Evolutionary conservation across 257 asterid species (phyloP), one percentile per base, ranked within the genome.

Genomic region (Striga asiatica): DNA sequence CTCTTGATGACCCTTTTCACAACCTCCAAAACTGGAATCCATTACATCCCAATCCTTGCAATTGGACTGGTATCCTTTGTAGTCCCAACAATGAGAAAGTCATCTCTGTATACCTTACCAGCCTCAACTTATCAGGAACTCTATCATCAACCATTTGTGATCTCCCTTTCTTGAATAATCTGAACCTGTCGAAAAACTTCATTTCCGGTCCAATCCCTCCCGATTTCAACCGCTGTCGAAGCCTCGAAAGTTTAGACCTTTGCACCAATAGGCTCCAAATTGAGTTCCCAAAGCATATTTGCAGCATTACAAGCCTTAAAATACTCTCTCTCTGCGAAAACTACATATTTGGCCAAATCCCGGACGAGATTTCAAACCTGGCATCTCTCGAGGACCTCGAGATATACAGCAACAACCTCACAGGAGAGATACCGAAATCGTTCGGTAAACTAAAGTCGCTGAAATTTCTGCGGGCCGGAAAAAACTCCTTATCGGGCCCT

Each of bases 291-390:
- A 0, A 72, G 32, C 80, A 76, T 5, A 19, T 88, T 22, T 76
- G 74, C 71, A 74, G 50, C 20, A 48, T 77, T 56, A 64, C 73
- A 38, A 68, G 85, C 65, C 93, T 87, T 8, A 79, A 50, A 65
- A 51, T 77, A 75, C 76, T 87, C 29, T 87, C 72, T 43, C 39
- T 87, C 24, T 87, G 93, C 78, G 96, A 87, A 71, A 87, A 87
- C 45, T 81, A 81, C 41, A 18, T 87, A 0, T 74, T 54, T 41
- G 96, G 96, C n/a, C 82, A 78, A 60, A 70, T 87, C 64, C 81
- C 87, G 12, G 24, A 56, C 49, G 89, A 78, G 4, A 74, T 81
- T 17, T 85, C 85, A 5, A 67, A 77, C 13, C 51, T 88, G 65
- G 22, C 49, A 20, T 65, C 61, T 18, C 88, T 88, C 16, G 88